Percentiles rank a stretch among this genome's conserved stretches.
Evolutionary conservation across 2,329 filamentous ascomycete species (phyloP).

Genomic region (Aspergillus vadensis): DNA sequence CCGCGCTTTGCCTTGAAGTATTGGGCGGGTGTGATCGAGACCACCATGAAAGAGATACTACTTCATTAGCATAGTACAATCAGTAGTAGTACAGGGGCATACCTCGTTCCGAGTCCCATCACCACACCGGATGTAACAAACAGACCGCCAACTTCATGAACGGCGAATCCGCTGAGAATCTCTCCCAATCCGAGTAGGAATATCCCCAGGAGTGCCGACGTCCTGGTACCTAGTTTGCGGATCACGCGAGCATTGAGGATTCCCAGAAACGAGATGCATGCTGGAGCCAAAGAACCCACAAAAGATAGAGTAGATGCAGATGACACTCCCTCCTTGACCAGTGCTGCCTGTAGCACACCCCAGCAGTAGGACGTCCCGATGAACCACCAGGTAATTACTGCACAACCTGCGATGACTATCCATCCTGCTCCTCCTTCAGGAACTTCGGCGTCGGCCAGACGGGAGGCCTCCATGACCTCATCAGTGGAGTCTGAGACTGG

Average conservation of each 20-base stretch:
- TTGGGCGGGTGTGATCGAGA: constrained; percentile 54
- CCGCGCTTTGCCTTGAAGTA: constrained; percentile 59
- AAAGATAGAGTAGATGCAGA: constrained; percentile 59
- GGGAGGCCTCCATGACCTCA: constrained; percentile 48
- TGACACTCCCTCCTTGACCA: constrained; percentile 53
- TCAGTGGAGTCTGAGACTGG: constrained; percentile 17
- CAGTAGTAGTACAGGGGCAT: constrained; percentile 1
- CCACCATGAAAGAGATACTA: constrained; percentile 48
- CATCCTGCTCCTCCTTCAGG: constrained; percentile 34
- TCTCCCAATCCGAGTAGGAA: constrained; percentile 53
- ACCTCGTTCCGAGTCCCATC: constrained; percentile 49
- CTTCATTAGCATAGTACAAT: not conserved
- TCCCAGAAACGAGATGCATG: constrained; percentile 55
- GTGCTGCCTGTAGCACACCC: constrained; percentile 62
- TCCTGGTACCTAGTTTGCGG: constrained; percentile 51
- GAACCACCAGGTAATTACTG: constrained; percentile 58
- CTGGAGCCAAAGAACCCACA: constrained; percentile 57
- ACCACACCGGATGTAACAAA: constrained; percentile 55
- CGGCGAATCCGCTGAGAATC: constrained; percentile 52
- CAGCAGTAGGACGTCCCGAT: constrained; percentile 60
- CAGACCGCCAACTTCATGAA: constrained; percentile 48
- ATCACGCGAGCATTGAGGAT: constrained; percentile 57
- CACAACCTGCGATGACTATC: constrained; percentile 54
- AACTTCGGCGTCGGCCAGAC: constrained; percentile 47
- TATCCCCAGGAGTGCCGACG: constrained; percentile 53